Evolutionary conservation across 257 asterid species (phyloP).

Genomic region (Petrea volubilis): DNA sequence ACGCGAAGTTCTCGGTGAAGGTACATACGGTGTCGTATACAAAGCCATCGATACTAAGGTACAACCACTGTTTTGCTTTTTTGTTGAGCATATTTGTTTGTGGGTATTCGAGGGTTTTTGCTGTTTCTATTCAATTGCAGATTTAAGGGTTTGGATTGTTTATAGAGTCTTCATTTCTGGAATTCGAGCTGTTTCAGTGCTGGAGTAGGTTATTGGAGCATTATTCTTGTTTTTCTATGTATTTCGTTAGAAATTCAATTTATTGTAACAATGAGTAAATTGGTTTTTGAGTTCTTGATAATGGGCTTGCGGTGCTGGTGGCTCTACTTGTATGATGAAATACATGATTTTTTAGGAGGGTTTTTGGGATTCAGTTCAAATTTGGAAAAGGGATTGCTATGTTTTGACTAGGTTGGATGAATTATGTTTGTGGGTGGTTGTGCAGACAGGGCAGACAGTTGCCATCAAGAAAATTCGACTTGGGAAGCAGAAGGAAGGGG

Average conservation of each 20-base stretch:
- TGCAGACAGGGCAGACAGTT: conserved; percentile 85
- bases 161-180: not conserved
- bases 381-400: not conserved
- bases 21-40: conserved; percentile 90
- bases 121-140: not conserved
- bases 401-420: not conserved
- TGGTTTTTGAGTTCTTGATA: not conserved
- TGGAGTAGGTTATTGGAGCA: not conserved
- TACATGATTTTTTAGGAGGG: not conserved
- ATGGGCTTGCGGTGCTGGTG: not conserved
- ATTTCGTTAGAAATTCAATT: not conserved
- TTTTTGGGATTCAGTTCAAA: not conserved
- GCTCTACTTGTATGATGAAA: not conserved
- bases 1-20: conserved; percentile 86
- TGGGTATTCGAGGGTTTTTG: not conserved
- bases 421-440: not conserved
- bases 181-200: not conserved
- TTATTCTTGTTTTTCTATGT: not conserved
- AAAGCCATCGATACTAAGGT: conserved; percentile 94
- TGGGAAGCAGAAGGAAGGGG: conserved; percentile 98
- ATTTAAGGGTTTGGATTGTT: not conserved
- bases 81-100: not conserved
- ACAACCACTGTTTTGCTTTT: not conserved
- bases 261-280: not conserved
- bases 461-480: conserved; percentile 96